phyloP scores from a whole-genome alignment of 2,329 filamentous ascomycete genomes.

The Ascosphaera apis region DNA sequence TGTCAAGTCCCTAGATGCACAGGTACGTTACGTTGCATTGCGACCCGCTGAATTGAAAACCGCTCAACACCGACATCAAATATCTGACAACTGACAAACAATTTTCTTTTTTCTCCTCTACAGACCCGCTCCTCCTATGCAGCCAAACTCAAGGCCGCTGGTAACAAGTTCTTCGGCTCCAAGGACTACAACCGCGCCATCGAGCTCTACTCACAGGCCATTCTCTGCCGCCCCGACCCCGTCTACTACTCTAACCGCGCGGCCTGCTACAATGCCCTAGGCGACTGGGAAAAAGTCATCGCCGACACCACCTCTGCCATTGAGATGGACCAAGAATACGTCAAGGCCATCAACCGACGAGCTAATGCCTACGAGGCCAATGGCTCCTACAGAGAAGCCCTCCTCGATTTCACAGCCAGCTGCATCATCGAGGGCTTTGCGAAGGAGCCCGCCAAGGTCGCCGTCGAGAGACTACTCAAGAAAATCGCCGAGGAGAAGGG shows the following conservation, averaged over 20 bases:
- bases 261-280: conserved; percentile 85
- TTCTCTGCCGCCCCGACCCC: conserved; percentile 88
- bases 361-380: conserved; percentile 94
- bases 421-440: conserved; percentile 98
- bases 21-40: conserved; percentile 14
- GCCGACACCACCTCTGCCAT: conserved; percentile 92
- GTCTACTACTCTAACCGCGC: conserved; percentile 98
- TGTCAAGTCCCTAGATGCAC: conserved; percentile 22
- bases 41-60: conserved; percentile 1
- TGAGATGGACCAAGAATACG: conserved; percentile 79
- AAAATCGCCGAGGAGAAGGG: conserved; percentile 92
- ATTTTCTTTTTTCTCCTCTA: conserved; percentile 3
- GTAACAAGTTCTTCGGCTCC: conserved; percentile 85
- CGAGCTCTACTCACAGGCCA: conserved; percentile 82
- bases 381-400: conserved; percentile 72
- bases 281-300: conserved; percentile 85
- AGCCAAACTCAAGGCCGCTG: conserved; percentile 75
- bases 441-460: conserved; percentile 68
- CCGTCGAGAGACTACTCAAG: conserved; percentile 82
- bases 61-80: not conserved
- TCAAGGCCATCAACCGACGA: conserved; percentile 91
- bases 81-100: conserved; percentile 3
- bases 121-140: conserved; percentile 70
- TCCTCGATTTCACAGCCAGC: conserved; percentile 93
- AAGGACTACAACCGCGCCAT: conserved; percentile 92